Evolutionary conservation across 2,329 filamentous ascomycete genomes (phyloP).

Genomic region (Neophaeococcomyces mojaviensis): DNA sequence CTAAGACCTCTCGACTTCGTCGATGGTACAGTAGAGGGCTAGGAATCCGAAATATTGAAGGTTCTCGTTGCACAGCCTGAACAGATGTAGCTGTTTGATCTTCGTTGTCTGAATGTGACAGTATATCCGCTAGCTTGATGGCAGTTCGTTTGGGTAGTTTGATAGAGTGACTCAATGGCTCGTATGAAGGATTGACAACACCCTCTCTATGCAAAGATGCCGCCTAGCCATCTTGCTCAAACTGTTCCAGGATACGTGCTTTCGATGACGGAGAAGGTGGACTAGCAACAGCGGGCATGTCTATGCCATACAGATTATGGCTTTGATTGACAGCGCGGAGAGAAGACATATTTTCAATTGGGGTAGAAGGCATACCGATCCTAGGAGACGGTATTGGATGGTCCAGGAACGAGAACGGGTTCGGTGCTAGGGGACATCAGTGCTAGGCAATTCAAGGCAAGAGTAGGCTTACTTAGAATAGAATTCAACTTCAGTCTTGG

Average conservation of each 20-base stretch:
- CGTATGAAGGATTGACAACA: not conserved
- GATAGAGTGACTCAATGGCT: not conserved
- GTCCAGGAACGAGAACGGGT: conserved; percentile 1
- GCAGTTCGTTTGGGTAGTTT: not conserved
- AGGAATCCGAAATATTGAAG: conserved; percentile 11
- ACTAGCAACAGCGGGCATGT: too few species aligned
- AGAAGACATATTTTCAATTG: not conserved
- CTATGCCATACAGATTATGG: conserved; percentile 1
- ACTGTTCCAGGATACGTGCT: not conserved
- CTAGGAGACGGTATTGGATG: conserved; percentile 1
- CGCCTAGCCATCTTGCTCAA: conserved; percentile 1
- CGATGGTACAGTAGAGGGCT: conserved; percentile 19
- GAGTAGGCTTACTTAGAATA: not conserved
- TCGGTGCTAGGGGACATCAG: not conserved
- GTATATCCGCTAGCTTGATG: not conserved
- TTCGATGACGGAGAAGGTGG: conserved; percentile 2
- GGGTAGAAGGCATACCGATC: not conserved
- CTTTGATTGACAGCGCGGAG: not conserved
- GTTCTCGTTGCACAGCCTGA: not conserved
- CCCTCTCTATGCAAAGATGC: not conserved
- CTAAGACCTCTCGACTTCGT: not conserved
- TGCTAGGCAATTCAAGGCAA: not conserved
- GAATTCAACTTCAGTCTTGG: not conserved
- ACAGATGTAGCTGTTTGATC: not conserved
- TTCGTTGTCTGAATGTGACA: not conserved